Base-by-base conservation (phyloP, 1,284 basidiomycete genomes). In the Trametes versicolor region DNA sequence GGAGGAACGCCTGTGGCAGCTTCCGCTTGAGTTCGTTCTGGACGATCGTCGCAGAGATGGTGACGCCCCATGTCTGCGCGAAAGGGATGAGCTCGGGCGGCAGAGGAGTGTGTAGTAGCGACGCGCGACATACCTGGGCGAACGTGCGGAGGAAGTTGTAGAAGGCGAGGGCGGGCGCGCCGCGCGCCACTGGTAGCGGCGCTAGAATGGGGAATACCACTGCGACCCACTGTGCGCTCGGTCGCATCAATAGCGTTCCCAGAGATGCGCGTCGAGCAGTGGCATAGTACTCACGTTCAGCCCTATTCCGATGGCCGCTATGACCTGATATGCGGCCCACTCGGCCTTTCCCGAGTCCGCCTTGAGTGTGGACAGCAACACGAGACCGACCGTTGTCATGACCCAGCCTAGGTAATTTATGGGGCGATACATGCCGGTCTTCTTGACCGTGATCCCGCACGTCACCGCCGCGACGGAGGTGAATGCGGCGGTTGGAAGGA, bases 11-110 rank as follows among this genome's bases (percentile, higher is more conserved):
- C 4, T 47, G 15, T 0, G 77, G 76, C 4, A 77, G 71, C 10
- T 57, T 64, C 36, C 63, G 62, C 7, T 66, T 59, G 4, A 79
- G 75, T 54, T 73, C 64, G 56, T 74, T 77, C 61, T 77, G 76
- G 2, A 78, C 71, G 45, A 78, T 68, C 0, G 70, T 68, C 21
- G 45, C 47, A 6, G 72, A 72, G 52, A 77, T 71, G 13, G 72
- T 72, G 48, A 78, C 50, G 41, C 77, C 77, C 75, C 76, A 77
- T 5, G 72, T 71, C 75, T 78, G 59, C 9, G 19, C 5, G 5
- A 2, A 7, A 6, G 3, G 19, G 4, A 21, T 4, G 43, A 47
- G 15, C 36, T 9, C 21, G 15, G 1, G 10, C 36, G n/a, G 9
- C 5, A 48, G 39, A 17, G 3, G 21, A 68, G 57, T 75, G 75